Base-by-base conservation (phyloP, 2,329 filamentous ascomycete species). In the Aspergillus sp. region DNA sequence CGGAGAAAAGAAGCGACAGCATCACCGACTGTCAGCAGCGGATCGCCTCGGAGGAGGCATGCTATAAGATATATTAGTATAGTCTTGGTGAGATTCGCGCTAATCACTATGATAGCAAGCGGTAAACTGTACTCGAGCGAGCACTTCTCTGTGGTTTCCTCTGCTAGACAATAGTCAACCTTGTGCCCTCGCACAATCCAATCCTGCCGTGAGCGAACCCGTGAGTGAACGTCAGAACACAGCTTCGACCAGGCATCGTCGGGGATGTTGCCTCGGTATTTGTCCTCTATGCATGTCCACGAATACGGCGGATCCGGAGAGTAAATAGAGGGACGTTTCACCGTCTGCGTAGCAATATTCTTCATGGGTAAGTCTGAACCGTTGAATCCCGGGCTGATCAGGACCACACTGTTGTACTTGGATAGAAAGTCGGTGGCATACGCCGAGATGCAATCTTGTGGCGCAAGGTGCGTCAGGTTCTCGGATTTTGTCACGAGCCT, bases 121-220 rank as follows among this genome's bases (percentile, higher is more conserved):
- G 62, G 58, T 3, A 63, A 48, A 37, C 61, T 65, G 47, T 60
- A 66, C 31, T 59, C 40, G 7, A 68, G 45, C 6, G 56, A 58
- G 48, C 67, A 70, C 2, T 55, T 27, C 39, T 68, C 62, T 1
- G 61, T 48, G 1, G 65, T 46, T 14, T 48, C 44, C 47, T 71
- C 62, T 7, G 55, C 51, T 7, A 61, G 47, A 47, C 60, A 61
- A 23, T 55, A 56, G 3, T 49, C 12, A 2, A 60, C 46, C 3
- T 43, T 46, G 12, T 60, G n/a, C 2, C 52, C 48, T 4, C 50
- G 11, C 14, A 58, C 40, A 11, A 27, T n/a, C 55, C 55, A 58
- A 2, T 41, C 27, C 21, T 40, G 39, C 9, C 15, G 24, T 6
- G 24, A 33, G 14, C 23, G 15, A n/a, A 17, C 24, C 24, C 24